Evolutionary conservation across 768 basidiomycete genomes (phyloP).

Genomic region (Rhizopogon vulgaris): DNA sequence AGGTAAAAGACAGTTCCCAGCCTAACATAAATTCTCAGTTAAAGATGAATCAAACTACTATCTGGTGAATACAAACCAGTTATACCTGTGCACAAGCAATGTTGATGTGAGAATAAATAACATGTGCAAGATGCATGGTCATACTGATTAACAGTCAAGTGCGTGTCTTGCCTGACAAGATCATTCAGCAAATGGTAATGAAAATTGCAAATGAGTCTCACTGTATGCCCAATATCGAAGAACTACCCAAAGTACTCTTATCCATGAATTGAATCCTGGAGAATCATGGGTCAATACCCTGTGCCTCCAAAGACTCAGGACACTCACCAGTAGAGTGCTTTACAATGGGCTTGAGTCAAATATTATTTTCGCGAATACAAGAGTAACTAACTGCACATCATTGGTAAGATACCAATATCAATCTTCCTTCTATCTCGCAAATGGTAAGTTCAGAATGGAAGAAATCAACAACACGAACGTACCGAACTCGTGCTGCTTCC

Average conservation of each 20-base stretch:
- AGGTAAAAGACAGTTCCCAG: slow-evolving; percentile 73
- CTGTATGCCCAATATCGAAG: slow-evolving; percentile 69
- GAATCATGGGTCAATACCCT: not conserved
- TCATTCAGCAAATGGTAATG: not conserved
- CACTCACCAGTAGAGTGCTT: slow-evolving; percentile 51
- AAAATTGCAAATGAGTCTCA: slow-evolving; percentile 19
- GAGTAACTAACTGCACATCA: slow-evolving; percentile 60
- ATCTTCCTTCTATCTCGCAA: slow-evolving; percentile 45
- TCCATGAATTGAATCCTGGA: slow-evolving; percentile 75
- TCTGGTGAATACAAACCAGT: slow-evolving; percentile 42
- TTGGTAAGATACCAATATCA: slow-evolving; percentile 58
- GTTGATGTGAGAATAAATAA: not conserved
- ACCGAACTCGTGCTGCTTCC: slow-evolving; percentile 51
- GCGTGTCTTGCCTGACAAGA: slow-evolving; percentile 43
- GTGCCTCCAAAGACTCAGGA: not conserved
- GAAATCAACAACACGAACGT: slow-evolving; percentile 9
- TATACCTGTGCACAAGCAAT: slow-evolving; percentile 40
- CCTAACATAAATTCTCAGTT: slow-evolving; percentile 30
- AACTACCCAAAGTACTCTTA: slow-evolving; percentile 61
- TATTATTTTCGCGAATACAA: not conserved
- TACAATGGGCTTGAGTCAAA: not conserved
- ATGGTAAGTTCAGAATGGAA: not conserved
- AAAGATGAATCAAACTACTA: not conserved
- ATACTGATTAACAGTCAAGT: slow-evolving; percentile 62
- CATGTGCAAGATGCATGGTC: slow-evolving; percentile 10